A percentile compares a stretch with the other conserved stretches of the same genome.
Evolutionary conservation across 2,329 filamentous ascomycete genomes (phyloP).

Genomic region (Ophiocordyceps camponoti-rufipedis): DNA sequence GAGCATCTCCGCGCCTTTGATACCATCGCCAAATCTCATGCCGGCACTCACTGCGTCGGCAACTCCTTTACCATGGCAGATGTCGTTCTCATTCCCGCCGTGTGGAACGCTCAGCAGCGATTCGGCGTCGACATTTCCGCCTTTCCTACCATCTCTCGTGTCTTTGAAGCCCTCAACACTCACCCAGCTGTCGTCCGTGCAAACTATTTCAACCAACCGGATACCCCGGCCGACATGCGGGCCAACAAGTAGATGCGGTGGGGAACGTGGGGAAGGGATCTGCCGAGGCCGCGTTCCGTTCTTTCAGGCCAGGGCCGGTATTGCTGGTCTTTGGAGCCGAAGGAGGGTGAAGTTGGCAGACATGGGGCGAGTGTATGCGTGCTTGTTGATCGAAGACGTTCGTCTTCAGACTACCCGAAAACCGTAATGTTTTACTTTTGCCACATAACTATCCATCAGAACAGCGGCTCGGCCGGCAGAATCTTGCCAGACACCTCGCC

Average conservation of each 20-base stretch:
- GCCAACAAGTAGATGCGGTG: constrained; percentile 6
- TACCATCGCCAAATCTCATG: constrained; percentile 14
- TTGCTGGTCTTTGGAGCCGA: too few species aligned
- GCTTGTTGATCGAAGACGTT: background rate
- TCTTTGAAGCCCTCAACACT: constrained; percentile 26
- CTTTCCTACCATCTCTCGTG: constrained; percentile 26
- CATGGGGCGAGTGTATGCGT: background rate
- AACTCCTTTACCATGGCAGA: constrained; percentile 39
- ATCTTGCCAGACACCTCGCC: constrained; percentile 54
- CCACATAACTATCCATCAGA: constrained; percentile 4
- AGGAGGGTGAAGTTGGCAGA: background rate
- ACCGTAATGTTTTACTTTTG: background rate
- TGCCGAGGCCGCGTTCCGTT: background rate
- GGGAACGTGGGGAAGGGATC: background rate
- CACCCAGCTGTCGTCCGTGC: constrained; percentile 32
- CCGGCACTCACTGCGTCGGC: constrained; percentile 35
- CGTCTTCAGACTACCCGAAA: background rate
- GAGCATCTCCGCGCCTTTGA: constrained; percentile 41
- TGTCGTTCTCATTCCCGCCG: constrained; percentile 35
- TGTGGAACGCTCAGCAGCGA: constrained; percentile 33
- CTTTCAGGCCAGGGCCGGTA: too few species aligned
- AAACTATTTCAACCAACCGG: constrained; percentile 34
- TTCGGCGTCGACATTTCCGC: constrained; percentile 30
- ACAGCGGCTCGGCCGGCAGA: constrained; percentile 12
- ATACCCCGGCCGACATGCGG: constrained; percentile 15